Evolutionary conservation across 768 basidiomycete genomes (phyloP).

Genomic region (Chlorophyllum brunneum): DNA sequence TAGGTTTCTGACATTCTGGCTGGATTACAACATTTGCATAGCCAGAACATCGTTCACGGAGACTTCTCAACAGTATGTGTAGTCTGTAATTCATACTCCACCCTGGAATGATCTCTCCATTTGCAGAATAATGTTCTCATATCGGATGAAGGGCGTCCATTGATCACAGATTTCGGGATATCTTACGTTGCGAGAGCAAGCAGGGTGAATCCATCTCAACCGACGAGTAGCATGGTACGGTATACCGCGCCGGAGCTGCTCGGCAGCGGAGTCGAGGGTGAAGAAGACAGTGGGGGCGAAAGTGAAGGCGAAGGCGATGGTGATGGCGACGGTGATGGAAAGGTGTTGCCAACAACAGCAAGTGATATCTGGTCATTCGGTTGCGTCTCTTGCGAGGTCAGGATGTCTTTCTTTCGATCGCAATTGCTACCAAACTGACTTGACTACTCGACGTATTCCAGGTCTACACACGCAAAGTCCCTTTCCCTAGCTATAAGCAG

Average conservation of each 20-base stretch:
- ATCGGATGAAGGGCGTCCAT: background rate
- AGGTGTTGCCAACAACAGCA: background rate
- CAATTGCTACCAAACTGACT: too few species aligned
- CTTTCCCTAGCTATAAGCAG: too few species aligned
- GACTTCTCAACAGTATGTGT: background rate
- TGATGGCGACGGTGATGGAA: too few species aligned
- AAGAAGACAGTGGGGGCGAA: too few species aligned
- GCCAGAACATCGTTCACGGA: background rate
- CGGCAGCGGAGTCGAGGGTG: background rate
- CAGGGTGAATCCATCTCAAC: background rate
- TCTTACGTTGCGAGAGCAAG: background rate
- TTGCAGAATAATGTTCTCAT: background rate
- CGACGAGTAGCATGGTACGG: too few species aligned
- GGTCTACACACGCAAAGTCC: too few species aligned
- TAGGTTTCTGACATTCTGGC: background rate
- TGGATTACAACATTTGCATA: background rate
- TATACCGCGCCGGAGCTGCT: background rate
- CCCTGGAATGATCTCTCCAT: background rate
- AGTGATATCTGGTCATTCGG: slow-evolving; percentile 1
- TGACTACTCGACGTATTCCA: too few species aligned
- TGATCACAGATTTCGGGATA: background rate
- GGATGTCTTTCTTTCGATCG: too few species aligned
- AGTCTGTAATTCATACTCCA: too few species aligned
- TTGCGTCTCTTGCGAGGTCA: background rate
- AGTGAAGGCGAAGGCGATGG: too few species aligned